Base-by-base conservation (phyloP, 2,329 filamentous ascomycete genomes). In the Hypoxylon sp. region DNA sequence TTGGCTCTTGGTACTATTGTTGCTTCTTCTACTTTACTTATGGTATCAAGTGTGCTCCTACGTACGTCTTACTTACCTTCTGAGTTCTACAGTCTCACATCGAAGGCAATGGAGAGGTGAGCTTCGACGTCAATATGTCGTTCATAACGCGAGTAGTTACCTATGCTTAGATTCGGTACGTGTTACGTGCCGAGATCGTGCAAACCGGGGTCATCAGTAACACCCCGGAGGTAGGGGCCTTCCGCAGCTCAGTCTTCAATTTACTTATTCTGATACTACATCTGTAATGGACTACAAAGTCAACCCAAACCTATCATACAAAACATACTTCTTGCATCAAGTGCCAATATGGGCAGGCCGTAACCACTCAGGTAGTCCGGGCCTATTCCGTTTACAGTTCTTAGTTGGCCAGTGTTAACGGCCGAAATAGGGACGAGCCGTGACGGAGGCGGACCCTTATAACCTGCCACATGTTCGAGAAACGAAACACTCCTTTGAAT, bases 391-490 rank as follows among this genome's bases (percentile, higher is more conserved):
- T 63, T 17, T 37, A 42, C n/a, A 22, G 9, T 39, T 60, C 66
- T 67, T 72, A 70, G 54, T 64, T 46, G 46, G 69, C 46, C 13
- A 57, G 47, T 63, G 54, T 66, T 70, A 70, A 72, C 59, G 58
- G 60, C 73, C 73, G 67, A 73, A 67, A 74, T 70, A 73, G 63
- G 63, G 58, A 72, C 72, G 69, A 71, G 65, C 69, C 59, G 69
- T 57, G 11, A 57, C 53, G 55, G 54, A 55, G 46, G 31, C 59
- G 52, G 51, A n/a, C 22, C 46, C 50, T 53, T 64, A 65, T 63
- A 60, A 37, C 33, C 35, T 37, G 35, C 59, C 53, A 26, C 35
- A 59, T 44, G 44, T 60, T 54, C 46, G 55, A 66, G 51, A 52
- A 61, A 60, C 47, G 33, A 67, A 59, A 58, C 46, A 54, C 14